Evolutionary conservation across 805 yeast species (phyloP).

Genomic region (Cyberlindnera saturnus): DNA sequence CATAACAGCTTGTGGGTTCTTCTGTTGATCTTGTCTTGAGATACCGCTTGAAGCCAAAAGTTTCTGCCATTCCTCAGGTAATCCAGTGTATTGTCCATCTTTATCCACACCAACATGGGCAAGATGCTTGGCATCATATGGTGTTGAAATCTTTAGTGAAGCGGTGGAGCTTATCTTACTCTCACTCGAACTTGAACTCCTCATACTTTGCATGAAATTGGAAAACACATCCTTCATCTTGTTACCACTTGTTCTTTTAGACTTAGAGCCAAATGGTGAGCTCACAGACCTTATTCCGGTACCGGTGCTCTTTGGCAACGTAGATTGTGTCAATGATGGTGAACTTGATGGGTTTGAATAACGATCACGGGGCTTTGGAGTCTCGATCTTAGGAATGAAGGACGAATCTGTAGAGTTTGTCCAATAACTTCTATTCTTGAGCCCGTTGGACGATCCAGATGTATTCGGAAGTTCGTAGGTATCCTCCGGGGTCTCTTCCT

Average conservation of each 20-base stretch:
- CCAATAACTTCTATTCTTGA: constrained; percentile 3
- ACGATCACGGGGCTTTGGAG: constrained; percentile 12
- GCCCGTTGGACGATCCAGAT: constrained; percentile 10
- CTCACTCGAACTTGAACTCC: constrained; percentile 30
- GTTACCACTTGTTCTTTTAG: constrained; percentile 38
- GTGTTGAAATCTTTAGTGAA: constrained; percentile 68
- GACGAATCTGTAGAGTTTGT: constrained; percentile 8
- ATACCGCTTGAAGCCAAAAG: constrained; percentile 82
- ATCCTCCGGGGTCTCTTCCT: constrained; percentile 10
- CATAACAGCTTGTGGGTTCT: constrained; percentile 90
- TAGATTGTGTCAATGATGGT: constrained; percentile 12
- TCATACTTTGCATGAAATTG: constrained; percentile 38
- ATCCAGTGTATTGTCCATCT: constrained; percentile 81
- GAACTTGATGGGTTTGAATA: constrained; percentile 12
- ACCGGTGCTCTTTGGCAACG: constrained; percentile 7
- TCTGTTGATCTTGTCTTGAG: constrained; percentile 79
- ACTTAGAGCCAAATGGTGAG: constrained; percentile 18
- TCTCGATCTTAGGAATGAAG: constrained; percentile 8
- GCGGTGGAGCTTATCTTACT: constrained; percentile 10
- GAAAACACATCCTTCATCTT: constrained; percentile 56
- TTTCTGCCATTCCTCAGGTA: constrained; percentile 90
- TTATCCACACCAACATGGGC: constrained; percentile 92
- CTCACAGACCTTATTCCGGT: constrained; percentile 18
- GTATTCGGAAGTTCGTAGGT: constrained; percentile 5
- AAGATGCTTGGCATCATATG: constrained; percentile 83